Evolutionary conservation across 2,329 filamentous ascomycete genomes (phyloP).

Genomic region (Aspergillus sojae): DNA sequence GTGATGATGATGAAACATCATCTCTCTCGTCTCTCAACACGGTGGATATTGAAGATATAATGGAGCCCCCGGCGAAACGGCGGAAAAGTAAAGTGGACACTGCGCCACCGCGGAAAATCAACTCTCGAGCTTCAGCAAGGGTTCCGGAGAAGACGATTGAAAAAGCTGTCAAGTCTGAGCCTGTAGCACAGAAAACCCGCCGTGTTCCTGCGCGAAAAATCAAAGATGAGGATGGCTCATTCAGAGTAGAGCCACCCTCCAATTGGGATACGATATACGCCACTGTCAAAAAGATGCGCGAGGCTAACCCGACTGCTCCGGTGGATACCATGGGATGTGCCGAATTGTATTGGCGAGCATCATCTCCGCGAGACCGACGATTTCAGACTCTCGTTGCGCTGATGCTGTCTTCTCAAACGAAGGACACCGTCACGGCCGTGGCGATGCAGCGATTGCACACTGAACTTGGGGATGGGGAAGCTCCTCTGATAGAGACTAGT

Average conservation of each 20-base stretch:
- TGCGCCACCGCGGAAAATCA: conserved; percentile 24
- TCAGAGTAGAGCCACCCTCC: conserved; percentile 61
- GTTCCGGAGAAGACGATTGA: conserved; percentile 16
- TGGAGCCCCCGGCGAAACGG: conserved; percentile 47
- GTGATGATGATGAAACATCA: conserved; percentile 33
- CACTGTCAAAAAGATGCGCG: conserved; percentile 76
- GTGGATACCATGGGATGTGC: conserved; percentile 98
- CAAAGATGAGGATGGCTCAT: conserved; percentile 39
- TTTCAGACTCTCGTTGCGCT: conserved; percentile 86
- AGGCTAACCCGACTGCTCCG: conserved; percentile 67
- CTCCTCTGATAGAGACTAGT: neutral
- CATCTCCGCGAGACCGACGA: conserved; percentile 60
- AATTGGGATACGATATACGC: conserved; percentile 85
- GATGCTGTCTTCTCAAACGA: conserved; percentile 92
- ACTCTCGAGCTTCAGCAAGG: neutral
- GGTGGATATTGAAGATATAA: conserved; percentile 62
- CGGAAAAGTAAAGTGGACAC: conserved; percentile 49
- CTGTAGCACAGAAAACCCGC: conserved; percentile 33
- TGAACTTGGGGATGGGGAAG: conserved; percentile 58
- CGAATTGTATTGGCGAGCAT: conserved; percentile 47
- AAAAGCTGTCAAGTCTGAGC: conserved; percentile 31
- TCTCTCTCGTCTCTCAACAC: conserved; percentile 40
- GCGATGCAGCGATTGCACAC: conserved; percentile 79
- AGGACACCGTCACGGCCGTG: conserved; percentile 84
- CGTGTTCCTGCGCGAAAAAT: conserved; percentile 45